phyloP scores from a whole-genome alignment of 768 basidiomycete genomes.

The Hortiboletus flavorubellus region DNA sequence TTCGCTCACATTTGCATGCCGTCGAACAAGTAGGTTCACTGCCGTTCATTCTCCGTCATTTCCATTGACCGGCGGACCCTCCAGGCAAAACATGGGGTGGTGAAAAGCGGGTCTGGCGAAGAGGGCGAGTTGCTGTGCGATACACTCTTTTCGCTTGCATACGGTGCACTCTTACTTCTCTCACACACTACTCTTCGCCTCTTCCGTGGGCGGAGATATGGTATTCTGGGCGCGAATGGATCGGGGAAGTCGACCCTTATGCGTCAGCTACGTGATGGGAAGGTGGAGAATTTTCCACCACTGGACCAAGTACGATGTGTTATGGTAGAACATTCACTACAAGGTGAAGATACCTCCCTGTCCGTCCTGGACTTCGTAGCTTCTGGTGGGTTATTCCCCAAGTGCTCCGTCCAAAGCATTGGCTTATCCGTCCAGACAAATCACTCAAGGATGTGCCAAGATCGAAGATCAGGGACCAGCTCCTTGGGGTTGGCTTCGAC shows the following conservation, averaged over 20 bases:
- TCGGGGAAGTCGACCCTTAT: constrained; percentile 95
- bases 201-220: constrained; percentile 88
- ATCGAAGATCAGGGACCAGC: constrained; percentile 72
- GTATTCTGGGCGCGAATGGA: constrained; percentile 95
- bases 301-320: constrained; percentile 82
- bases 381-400: constrained; percentile 49
- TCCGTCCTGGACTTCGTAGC: constrained; percentile 89
- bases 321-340: constrained; percentile 97
- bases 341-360: constrained; percentile 85
- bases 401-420: constrained; percentile 1
- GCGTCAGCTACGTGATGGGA: constrained; percentile 92
- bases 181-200: constrained; percentile 92
- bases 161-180: constrained; percentile 89
- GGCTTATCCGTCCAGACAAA: constrained; percentile 49
- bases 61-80: constrained; percentile 8
- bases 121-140: constrained; percentile 89
- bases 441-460: constrained; percentile 59
- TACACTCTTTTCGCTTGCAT: constrained; percentile 92
- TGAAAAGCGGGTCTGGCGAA: constrained; percentile 43
- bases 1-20: constrained; percentile 70
- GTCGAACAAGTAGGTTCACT: constrained; percentile 58
- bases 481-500: constrained; percentile 89
- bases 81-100: constrained; percentile 57
- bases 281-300: constrained; percentile 94
- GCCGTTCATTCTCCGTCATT: not conserved